Base-by-base conservation (phyloP, 768 basidiomycete species). In the Lactarius hatsudake region DNA sequence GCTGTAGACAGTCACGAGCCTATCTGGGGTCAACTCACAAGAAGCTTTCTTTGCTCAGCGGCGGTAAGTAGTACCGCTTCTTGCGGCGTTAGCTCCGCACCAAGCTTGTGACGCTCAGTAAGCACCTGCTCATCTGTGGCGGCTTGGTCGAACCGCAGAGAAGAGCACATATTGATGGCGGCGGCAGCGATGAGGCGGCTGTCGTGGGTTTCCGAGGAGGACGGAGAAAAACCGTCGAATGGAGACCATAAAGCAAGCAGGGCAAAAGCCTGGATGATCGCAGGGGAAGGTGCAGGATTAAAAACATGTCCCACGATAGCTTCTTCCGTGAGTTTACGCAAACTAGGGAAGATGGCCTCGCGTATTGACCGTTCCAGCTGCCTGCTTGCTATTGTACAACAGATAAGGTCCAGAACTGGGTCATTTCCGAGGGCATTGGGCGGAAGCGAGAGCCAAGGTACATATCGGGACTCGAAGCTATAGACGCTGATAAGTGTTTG, bases 131-230 rank as follows among this genome's bases (percentile, higher is more conserved):
- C 69, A 45, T 69, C 64, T 2, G 17, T 54, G 45, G 63, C 40
- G 10, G 64, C 69, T 62, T 62, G 63, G n/a, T 71, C 64, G 26
- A 82, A 73, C 32, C 76, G 78, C 59, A 83, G 70, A 68, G 80
- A 81, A 72, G 79, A 81, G 26, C 81, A 81, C 80, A 82, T 82
- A 58, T 77, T 80, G 32, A 83, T 77, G 15, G 83, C 83, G 18
- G 80, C 74, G 10, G 76, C 79, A 43, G 79, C 75, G 40, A 79
- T 70, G 53, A 81, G 62, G 48, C 80, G 77, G 32, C 76, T 79
- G 34, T 83, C 82, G 5, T 77, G 76, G 48, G 73, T 75, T 62
- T 74, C 73, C 59, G 71, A 74, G 10, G 71, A 68, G 42, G 76
- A 62, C 48, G 74, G 62, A 36, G 54, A 48, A 8, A 15, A 38